These are phyloP conservation scores for Microdochium paspali DNA, from an alignment of 2,329 filamentous ascomycete species.

Conservation along the genomic window DNA sequence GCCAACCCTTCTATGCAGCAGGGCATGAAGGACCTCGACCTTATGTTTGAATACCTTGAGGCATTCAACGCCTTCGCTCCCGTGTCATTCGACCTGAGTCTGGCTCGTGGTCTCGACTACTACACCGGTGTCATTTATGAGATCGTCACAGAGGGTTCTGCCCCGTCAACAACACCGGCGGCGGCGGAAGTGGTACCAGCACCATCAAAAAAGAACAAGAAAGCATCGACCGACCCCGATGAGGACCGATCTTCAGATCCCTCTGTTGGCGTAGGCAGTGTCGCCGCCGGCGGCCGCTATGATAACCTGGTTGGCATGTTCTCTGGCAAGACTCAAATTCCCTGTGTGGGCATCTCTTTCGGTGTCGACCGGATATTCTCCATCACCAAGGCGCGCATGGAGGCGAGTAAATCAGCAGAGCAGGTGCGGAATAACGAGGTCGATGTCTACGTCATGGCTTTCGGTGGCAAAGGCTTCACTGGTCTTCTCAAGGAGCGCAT, in stretches of 20 bases:
- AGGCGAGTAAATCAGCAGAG: constrained; percentile 29
- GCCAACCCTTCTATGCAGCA: constrained; percentile 56
- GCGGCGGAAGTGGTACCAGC: constrained; percentile 10
- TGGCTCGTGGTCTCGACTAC: constrained; percentile 68
- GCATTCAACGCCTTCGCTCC: constrained; percentile 53
- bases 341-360: constrained; percentile 71
- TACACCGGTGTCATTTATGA: constrained; percentile 69
- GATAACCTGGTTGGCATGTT: constrained; percentile 75
- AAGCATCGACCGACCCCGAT: constrained; percentile 32
- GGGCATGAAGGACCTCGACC: constrained; percentile 59
- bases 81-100: constrained; percentile 64
- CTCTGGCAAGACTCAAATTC: constrained; percentile 59
- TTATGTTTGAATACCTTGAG: constrained; percentile 61
- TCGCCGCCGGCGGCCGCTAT: constrained; percentile 68
- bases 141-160: constrained; percentile 63
- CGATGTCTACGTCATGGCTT: constrained; percentile 92
- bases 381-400: constrained; percentile 61
- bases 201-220: constrained; percentile 29
- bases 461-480: constrained; percentile 77
- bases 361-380: constrained; percentile 73
- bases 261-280: constrained; percentile 62
- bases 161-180: constrained; percentile 27
- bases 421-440: constrained; percentile 61
- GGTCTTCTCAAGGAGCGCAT: constrained; percentile 79
- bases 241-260: constrained; percentile 60